These are phyloP conservation scores for Geosmithia flava DNA, from an alignment of 2,329 filamentous ascomycete genomes.

Conservation along the genomic window DNA sequence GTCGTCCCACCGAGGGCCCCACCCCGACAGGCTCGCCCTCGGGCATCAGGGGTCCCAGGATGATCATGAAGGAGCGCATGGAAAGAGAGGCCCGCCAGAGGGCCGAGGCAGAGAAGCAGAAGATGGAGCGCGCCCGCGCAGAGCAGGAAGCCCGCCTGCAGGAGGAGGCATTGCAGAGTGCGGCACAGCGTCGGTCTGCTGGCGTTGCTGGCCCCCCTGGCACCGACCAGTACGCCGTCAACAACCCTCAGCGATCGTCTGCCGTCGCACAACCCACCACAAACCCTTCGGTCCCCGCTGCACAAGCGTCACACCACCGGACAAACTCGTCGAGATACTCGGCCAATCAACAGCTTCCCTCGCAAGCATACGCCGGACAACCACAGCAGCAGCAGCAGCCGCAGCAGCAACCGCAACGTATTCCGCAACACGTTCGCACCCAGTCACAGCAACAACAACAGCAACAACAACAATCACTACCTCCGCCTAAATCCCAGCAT, in stretches of 20 bases:
- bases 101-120: constrained; percentile 50
- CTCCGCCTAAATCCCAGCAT: neutral
- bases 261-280: constrained; percentile 12
- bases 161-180: constrained; percentile 44
- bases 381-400: constrained; percentile 6
- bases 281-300: constrained; percentile 12
- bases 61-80: constrained; percentile 81
- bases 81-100: constrained; percentile 62
- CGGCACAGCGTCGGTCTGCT: constrained; percentile 48
- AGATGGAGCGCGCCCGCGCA: constrained; percentile 41
- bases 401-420: constrained; percentile 5
- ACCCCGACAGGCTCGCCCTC: constrained; percentile 42
- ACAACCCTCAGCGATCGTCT: constrained; percentile 10
- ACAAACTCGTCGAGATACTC: constrained; percentile 2
- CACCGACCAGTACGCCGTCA: constrained; percentile 14
- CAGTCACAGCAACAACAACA: constrained; percentile 7
- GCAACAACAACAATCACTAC: constrained; percentile 5
- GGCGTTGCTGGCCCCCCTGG: constrained; percentile 25
- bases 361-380: constrained; percentile 4
- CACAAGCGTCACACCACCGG: constrained; percentile 11
- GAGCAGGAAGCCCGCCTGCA: constrained; percentile 42
- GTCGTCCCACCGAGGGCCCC: constrained; percentile 33
- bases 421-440: constrained; percentile 3
- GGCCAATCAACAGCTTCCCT: constrained; percentile 3
- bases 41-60: constrained; percentile 70